Evolutionary conservation across 1,139 yeast species (phyloP).

Genomic region (Candida mesenterica): DNA sequence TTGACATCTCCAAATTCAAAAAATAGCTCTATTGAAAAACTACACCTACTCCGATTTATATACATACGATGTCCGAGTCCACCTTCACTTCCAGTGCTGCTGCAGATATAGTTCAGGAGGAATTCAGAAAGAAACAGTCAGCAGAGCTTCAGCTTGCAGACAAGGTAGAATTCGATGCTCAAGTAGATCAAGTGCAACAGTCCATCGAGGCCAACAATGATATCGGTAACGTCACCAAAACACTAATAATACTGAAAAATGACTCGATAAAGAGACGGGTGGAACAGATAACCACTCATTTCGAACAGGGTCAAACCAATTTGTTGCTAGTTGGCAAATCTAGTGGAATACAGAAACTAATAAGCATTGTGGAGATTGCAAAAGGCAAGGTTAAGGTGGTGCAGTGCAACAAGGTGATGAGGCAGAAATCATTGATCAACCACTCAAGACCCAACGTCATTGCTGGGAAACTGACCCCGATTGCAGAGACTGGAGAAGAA

Average conservation of each 20-base stretch:
- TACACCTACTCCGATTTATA: too few relatives aligned
- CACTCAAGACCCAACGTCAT: conserved; percentile 10
- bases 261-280: conserved; percentile 25
- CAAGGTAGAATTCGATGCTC: conserved; percentile 3
- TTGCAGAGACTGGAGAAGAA: not conserved
- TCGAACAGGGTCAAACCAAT: conserved; percentile 3
- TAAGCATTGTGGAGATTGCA: conserved; percentile 28
- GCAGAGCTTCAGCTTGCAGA: not conserved
- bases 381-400: conserved; percentile 12
- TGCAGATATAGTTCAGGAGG: conserved; percentile 2
- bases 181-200: conserved; percentile 3
- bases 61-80: too few relatives aligned
- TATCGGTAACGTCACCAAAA: conserved; percentile 3
- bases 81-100: conserved; percentile 4
- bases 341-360: conserved; percentile 22
- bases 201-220: conserved; percentile 4
- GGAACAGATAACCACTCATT: conserved; percentile 13
- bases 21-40: not conserved
- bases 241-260: conserved; percentile 23
- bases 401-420: conserved; percentile 15
- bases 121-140: conserved; percentile 3
- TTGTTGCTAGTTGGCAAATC: conserved; percentile 18
- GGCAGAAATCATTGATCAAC: conserved; percentile 9
- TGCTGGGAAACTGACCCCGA: not conserved
- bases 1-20: not conserved